Base-by-base conservation (phyloP, 306 rosid genomes). In the Biancaea sappan region DNA sequence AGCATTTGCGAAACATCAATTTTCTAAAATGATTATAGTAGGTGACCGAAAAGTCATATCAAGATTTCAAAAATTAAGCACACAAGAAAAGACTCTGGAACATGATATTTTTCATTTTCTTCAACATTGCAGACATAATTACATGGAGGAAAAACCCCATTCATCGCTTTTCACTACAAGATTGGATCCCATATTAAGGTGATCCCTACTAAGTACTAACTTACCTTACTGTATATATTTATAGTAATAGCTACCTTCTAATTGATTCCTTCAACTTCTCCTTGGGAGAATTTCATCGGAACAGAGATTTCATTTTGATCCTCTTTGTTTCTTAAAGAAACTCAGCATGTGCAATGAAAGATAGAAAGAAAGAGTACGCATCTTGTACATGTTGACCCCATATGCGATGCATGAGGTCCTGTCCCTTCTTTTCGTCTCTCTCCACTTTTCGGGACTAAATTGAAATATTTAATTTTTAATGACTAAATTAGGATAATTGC, bases 221-320 rank as follows among this genome's bases (percentile, higher is more conserved):
- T 46, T 54, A 47, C 75, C 56, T 40, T 75, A 69, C 31, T 34
- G 5, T 28, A 18, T n/a, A 60, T 31, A 18, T 8, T 12, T 16
- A 14, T 60, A 32, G 3, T 34, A 60, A 34, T 76, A 64, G 51
- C 57, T 71, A 40, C 61, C 61, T 38, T 68, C 64, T 38, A 59
- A 21, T 56, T 16, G 47, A 50, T 69, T 69, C 70, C 65, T 78
- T 82, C 83, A 67, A 52, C 79, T 76, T 86, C 94, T 85, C 91
- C 94, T 85, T 88, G 8, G 91, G 89, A 86, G 90, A 86, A 67
- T 81, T 65, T 80, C 77, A 76, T 76, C 12, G 74, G 79, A 77
- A 78, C 72, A 47, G n/a, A n/a, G n/a, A n/a, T n/a, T n/a, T n/a
- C n/a, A n/a, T n/a, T n/a, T n/a, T n/a, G n/a, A n/a, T n/a, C n/a